These are phyloP conservation scores for Amanita phalloides DNA, from an alignment of 768 basidiomycete genomes.

Conservation along the genomic window DNA sequence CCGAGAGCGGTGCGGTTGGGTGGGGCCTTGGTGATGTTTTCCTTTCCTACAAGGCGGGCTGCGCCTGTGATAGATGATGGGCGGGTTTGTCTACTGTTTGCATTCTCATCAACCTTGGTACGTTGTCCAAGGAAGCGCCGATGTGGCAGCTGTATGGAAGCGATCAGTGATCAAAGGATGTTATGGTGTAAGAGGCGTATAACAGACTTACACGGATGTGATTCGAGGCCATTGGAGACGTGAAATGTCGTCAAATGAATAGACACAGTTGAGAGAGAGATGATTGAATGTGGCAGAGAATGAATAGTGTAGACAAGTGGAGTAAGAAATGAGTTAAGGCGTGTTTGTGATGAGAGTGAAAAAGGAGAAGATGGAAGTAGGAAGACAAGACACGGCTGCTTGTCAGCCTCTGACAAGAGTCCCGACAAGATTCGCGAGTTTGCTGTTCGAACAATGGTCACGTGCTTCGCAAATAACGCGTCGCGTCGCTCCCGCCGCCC, in stretches of 20 bases:
- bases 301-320: constrained; percentile 14
- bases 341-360: constrained; percentile 9
- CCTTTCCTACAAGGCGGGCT: constrained; percentile 40
- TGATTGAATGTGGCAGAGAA: constrained; percentile 9
- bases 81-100: constrained; percentile 54
- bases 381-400: constrained; percentile 16
- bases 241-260: constrained; percentile 11
- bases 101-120: constrained; percentile 70
- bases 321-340: constrained; percentile 20
- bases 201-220: constrained; percentile 41
- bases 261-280: not conserved
- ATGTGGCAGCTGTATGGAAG: constrained; percentile 42
- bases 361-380: constrained; percentile 17
- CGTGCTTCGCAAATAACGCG: constrained; percentile 25
- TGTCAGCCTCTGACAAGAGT: constrained; percentile 27
- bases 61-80: constrained; percentile 44
- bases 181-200: constrained; percentile 3
- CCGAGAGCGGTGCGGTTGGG: constrained; percentile 63
- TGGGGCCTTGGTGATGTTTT: constrained; percentile 42
- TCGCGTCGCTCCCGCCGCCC: constrained; percentile 16
- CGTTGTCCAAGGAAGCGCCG: constrained; percentile 61
- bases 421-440: constrained; percentile 17
- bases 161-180: not conserved
- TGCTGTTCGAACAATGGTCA: constrained; percentile 18
- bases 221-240: constrained; percentile 47